Evolutionary conservation across 2,329 filamentous ascomycete genomes (phyloP).

Genomic region (Hypoxylon sp.): DNA sequence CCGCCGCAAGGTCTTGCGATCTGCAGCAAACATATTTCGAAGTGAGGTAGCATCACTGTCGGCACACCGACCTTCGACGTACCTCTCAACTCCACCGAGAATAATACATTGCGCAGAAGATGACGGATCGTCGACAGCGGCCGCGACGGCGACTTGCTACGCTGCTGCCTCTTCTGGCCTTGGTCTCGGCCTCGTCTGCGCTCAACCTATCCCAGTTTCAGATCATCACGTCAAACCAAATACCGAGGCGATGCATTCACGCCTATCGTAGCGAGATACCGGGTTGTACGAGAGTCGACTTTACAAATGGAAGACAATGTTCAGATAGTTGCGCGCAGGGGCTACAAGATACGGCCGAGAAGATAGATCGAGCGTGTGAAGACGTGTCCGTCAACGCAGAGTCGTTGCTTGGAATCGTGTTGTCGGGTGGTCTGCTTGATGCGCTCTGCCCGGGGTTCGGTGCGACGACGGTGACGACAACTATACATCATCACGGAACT

Average conservation of each 20-base stretch:
- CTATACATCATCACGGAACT: conserved; percentile 28
- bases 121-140: conserved; percentile 28
- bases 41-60: not conserved
- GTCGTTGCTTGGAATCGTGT: conserved; percentile 39
- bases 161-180: conserved; percentile 26
- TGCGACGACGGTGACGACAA: conserved; percentile 37
- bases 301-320: conserved; percentile 37
- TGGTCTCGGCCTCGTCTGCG: conserved; percentile 37
- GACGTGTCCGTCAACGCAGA: conserved; percentile 33
- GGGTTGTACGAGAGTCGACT: conserved; percentile 39
- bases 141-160: conserved; percentile 32
- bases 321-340: conserved; percentile 40
- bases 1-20: not conserved
- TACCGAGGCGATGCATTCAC: conserved; percentile 38
- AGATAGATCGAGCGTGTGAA: conserved; percentile 33
- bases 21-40: not conserved
- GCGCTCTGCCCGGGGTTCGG: conserved; percentile 38
- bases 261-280: conserved; percentile 39
- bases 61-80: not conserved
- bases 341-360: conserved; percentile 28
- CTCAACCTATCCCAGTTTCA: conserved; percentile 44
- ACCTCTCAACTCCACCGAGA: not conserved
- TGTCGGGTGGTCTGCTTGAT: conserved; percentile 38
- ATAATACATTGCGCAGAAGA: conserved; percentile 11
- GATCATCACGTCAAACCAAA: conserved; percentile 38